phyloP scores from a whole-genome alignment of 2,329 filamentous ascomycete species.

The Phyllosticta capitalensis region DNA sequence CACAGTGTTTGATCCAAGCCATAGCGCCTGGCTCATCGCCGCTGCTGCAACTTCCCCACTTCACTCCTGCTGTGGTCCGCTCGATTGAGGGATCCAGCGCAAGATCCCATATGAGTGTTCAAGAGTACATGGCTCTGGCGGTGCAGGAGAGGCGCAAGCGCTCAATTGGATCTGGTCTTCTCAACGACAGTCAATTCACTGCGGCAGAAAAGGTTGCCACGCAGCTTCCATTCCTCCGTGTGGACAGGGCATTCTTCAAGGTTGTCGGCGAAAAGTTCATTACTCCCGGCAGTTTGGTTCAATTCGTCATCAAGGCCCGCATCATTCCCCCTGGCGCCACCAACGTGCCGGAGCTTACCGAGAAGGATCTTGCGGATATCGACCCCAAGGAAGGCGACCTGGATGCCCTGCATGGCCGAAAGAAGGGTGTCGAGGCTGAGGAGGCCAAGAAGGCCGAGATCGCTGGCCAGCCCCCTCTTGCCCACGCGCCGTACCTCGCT shows the following conservation, averaged over 20 bases:
- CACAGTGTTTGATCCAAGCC: conserved; percentile 85
- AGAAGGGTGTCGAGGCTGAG: conserved; percentile 25
- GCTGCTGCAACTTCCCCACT: conserved; percentile 82
- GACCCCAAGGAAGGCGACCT: conserved; percentile 90
- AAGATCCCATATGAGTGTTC: conserved; percentile 58
- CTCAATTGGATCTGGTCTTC: conserved; percentile 58
- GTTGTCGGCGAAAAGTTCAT: conserved; percentile 90
- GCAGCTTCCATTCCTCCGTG: conserved; percentile 72
- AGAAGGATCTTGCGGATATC: conserved; percentile 75
- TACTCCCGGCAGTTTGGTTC: conserved; percentile 84
- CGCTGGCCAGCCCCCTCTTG: conserved; percentile 60
- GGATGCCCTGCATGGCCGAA: conserved; percentile 71
- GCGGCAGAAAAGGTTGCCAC: conserved; percentile 66
- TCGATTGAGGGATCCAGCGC: conserved; percentile 62
- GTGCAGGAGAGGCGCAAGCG: conserved; percentile 63
- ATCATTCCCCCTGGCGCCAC: conserved; percentile 79
- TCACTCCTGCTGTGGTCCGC: conserved; percentile 55
- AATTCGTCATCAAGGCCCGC: conserved; percentile 88
- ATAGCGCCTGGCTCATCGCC: conserved; percentile 74
- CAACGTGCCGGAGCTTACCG: conserved; percentile 63
- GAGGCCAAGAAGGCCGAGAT: conserved; percentile 55
- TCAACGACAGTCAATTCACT: conserved; percentile 68
- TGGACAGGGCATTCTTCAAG: conserved; percentile 97
- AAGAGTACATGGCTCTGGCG: conserved; percentile 80
- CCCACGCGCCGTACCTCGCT: conserved; percentile 81